Base-by-base conservation (phyloP, 169 alveolate genomes). In the Plasmodium vivax region DNA sequence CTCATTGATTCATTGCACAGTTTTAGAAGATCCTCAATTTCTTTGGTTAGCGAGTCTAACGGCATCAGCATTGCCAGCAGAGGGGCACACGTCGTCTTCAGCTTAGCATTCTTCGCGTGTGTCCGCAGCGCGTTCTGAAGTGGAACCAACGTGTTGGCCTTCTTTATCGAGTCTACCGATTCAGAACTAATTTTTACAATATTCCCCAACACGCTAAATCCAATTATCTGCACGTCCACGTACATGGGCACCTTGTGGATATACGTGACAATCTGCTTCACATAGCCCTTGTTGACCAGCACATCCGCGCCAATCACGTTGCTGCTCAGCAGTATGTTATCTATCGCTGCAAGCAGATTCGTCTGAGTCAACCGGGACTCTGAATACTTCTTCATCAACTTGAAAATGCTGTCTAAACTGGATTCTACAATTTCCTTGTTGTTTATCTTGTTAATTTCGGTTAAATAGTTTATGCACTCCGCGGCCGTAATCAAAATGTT, bases 11-110 rank as follows among this genome's bases (percentile, higher is more conserved):
- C 96, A 93, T 94, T 95, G 92, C 97, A 90, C 81, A 97, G 98
- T 38, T 96, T 96, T 56, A 98, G 82, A 56, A 96, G 94, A 71
- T 97, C 98, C 34, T 95, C 93, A 58, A 98, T 94, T 84, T 96
- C 98, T 23, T 95, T 94, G 47, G 97, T 98, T 54, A 98, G 93
- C 2, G 98, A 98, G 71, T 97, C 99, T 38, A 97, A 97, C 3
- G 99, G 99, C 98, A 98, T 97, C 82, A 98, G 79, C 56, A 97
- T 95, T n/a, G 98, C 96, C 72, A 98, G 92, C 58, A 98, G 88
- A 38, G 98, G 98, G 45, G 98, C 98, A 36, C 98, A 94, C 80
- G 97, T 97, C 34, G 97, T 85, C 95, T 96, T 97, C 73, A 98
- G 95, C 85, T 97, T 97, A 41, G 96, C 90, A 82, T 95, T 96